phyloP scores from a whole-genome alignment of 257 asterid species.

The Coffea eugenioides region DNA sequence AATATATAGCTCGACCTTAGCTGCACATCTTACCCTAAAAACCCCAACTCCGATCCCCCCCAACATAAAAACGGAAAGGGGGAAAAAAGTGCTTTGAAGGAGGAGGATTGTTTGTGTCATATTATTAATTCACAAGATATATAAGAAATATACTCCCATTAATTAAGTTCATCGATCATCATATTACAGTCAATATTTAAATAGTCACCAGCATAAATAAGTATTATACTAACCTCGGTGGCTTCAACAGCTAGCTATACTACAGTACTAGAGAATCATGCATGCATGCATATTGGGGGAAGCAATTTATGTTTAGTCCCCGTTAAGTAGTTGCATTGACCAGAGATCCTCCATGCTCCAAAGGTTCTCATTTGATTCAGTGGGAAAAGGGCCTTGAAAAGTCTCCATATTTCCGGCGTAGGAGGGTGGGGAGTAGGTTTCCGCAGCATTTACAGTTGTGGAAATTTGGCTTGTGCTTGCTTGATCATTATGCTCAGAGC shows the following conservation, averaged over 20 bases:
- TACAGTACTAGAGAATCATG: neutral
- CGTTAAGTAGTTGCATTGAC: conserved; percentile 77
- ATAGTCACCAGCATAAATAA: neutral
- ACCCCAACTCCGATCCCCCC: too few species aligned
- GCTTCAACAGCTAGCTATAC: conserved; percentile 6
- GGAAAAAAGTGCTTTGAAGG: neutral
- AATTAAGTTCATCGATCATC: neutral
- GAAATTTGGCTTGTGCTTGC: conserved; percentile 62
- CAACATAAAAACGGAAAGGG: neutral
- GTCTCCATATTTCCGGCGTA: conserved; percentile 42
- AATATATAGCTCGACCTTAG: too few species aligned
- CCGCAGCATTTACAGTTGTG: conserved; percentile 41
- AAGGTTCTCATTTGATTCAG: conserved; percentile 54
- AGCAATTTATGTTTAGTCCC: conserved; percentile 32
- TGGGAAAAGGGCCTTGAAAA: conserved; percentile 47
- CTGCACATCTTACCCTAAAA: too few species aligned
- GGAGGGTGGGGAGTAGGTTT: conserved; percentile 63
- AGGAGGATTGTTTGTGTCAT: neutral
- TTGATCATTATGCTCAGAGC: conserved; percentile 34
- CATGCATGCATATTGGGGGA: neutral
- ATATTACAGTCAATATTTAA: neutral
- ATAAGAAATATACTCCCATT: neutral
- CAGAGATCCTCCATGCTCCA: conserved; percentile 96
- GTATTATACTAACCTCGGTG: neutral
- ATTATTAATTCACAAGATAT: neutral